These are phyloP conservation scores for Ophioceras dolichostomum DNA, from an alignment of 2,329 filamentous ascomycete species.

Conservation along the genomic window DNA sequence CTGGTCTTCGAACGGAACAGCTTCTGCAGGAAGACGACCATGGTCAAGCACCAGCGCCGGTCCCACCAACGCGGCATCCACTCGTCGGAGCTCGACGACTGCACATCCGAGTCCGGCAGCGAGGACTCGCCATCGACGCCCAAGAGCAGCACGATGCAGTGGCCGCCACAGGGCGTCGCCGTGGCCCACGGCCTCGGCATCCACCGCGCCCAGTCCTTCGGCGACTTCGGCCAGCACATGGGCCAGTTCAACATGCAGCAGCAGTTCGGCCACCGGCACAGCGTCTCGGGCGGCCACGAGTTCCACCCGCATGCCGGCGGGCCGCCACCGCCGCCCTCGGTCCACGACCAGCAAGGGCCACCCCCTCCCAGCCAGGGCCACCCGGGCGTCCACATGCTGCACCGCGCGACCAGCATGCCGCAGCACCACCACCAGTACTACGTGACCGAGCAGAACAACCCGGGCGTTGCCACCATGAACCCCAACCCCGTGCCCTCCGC, in stretches of 20 bases:
- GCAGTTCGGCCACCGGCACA: conserved; percentile 33
- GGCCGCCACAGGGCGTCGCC: conserved; percentile 30
- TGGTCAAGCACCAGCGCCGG: conserved; percentile 54
- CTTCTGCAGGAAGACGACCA: conserved; percentile 61
- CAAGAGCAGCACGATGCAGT: conserved; percentile 37
- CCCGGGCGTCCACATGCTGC: conserved; percentile 25
- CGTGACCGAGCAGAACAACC: conserved; percentile 49
- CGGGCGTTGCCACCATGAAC: conserved; percentile 49
- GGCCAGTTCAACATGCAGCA: conserved; percentile 30
- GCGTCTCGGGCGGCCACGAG: conserved; percentile 30
- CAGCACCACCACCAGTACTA: conserved; percentile 35
- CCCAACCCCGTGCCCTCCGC: conserved; percentile 20
- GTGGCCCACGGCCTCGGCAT: conserved; percentile 23
- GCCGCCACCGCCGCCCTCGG: conserved; percentile 21
- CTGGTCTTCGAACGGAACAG: too few relatives aligned
- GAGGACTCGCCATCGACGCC: conserved; percentile 49
- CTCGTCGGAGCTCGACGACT: conserved; percentile 42
- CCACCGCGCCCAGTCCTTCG: conserved; percentile 41
- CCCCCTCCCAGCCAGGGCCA: conserved; percentile 21
- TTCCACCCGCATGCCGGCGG: too few relatives aligned
- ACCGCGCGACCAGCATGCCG: conserved; percentile 33
- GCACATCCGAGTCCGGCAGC: conserved; percentile 41
- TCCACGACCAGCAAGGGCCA: conserved; percentile 22
- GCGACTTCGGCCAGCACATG: conserved; percentile 38
- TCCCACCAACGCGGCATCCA: conserved; percentile 48